These are phyloP conservation scores for Sugiyamaella boreocaroliniensis DNA, from an alignment of 805 yeast genomes.

Conservation along the genomic window DNA sequence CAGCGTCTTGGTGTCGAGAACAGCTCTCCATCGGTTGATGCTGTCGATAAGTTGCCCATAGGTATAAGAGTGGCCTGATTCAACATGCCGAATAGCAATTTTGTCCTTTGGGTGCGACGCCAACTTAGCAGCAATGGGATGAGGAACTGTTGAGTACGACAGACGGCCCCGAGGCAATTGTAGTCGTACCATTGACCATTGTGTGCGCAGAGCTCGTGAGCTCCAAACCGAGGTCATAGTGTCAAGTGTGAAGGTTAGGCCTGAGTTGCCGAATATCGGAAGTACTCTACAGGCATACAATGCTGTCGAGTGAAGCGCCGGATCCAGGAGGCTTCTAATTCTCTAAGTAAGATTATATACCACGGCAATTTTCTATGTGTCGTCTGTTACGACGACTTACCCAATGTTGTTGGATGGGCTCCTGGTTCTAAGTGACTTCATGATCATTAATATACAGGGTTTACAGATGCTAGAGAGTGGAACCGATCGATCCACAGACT, in stretches of 20 bases:
- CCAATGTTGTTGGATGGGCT: too few relatives aligned
- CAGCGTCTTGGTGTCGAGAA: constrained; percentile 10
- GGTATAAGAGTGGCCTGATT: constrained; percentile 25
- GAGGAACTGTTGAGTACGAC: constrained; percentile 1
- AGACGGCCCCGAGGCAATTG: neutral
- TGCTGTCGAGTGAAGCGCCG: too few relatives aligned
- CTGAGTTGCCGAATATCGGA: neutral
- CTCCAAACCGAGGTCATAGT: neutral
- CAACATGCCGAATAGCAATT: constrained; percentile 28
- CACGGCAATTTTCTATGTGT: neutral
- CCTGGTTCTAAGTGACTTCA: neutral
- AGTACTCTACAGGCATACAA: too few relatives aligned
- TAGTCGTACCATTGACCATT: neutral
- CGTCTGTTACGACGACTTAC: too few relatives aligned
- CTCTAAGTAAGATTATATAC: neutral
- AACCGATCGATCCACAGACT: neutral
- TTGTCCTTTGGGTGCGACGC: constrained; percentile 21
- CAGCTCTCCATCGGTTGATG: constrained; percentile 23
- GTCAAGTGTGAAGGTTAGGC: neutral
- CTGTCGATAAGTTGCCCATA: constrained; percentile 27
- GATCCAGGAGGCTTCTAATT: too few relatives aligned
- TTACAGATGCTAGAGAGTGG: neutral
- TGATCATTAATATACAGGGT: constrained; percentile 2
- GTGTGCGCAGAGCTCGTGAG: neutral
- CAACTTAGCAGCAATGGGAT: constrained; percentile 19